phyloP scores from a whole-genome alignment of 2,329 filamentous ascomycete species.

The Ophidiomyces ophidiicola region DNA sequence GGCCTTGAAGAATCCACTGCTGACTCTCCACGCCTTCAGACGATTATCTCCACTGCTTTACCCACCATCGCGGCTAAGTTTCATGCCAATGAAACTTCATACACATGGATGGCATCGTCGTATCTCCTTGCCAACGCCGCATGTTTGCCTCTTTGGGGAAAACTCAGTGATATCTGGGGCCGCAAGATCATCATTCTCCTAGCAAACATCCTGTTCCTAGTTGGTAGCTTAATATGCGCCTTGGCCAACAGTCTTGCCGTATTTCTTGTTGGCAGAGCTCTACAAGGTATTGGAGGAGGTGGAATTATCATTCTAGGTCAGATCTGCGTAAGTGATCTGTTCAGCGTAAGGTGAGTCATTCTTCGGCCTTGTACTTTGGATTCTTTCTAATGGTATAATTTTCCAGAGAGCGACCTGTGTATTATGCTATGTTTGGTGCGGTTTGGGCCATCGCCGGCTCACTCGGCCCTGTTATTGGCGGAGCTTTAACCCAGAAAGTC shows the following conservation, averaged over 20 bases:
- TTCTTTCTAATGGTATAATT: neutral
- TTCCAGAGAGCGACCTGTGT: conserved; percentile 43
- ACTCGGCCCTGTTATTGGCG: conserved; percentile 15
- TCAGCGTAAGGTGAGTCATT: conserved; percentile 40
- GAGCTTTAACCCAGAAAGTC: conserved; percentile 14
- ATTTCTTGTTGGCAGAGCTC: conserved; percentile 48
- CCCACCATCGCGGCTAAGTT: conserved; percentile 26
- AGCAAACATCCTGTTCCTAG: conserved; percentile 50
- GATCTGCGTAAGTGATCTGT: conserved; percentile 52
- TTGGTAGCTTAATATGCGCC: conserved; percentile 49
- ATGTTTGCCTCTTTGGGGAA: conserved; percentile 44
- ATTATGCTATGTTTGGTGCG: conserved; percentile 51
- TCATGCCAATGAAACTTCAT: conserved; percentile 24
- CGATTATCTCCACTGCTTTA: conserved; percentile 27
- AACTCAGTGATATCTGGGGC: conserved; percentile 55
- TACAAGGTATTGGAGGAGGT: conserved; percentile 53
- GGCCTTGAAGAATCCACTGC: neutral
- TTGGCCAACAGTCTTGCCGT: conserved; percentile 47
- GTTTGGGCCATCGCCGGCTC: conserved; percentile 40
- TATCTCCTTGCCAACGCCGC: conserved; percentile 28
- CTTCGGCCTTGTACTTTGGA: neutral
- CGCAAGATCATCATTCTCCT: conserved; percentile 51
- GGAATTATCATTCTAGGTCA: conserved; percentile 52
- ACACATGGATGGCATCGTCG: conserved; percentile 30
- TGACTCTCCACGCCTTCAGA: conserved; percentile 13